A percentile compares a stretch with the other conserved stretches of the same genome.
These are phyloP conservation scores for Papiliotrema laurentii DNA, from an alignment of 1,284 basidiomycete species.

Conservation along the genomic window DNA sequence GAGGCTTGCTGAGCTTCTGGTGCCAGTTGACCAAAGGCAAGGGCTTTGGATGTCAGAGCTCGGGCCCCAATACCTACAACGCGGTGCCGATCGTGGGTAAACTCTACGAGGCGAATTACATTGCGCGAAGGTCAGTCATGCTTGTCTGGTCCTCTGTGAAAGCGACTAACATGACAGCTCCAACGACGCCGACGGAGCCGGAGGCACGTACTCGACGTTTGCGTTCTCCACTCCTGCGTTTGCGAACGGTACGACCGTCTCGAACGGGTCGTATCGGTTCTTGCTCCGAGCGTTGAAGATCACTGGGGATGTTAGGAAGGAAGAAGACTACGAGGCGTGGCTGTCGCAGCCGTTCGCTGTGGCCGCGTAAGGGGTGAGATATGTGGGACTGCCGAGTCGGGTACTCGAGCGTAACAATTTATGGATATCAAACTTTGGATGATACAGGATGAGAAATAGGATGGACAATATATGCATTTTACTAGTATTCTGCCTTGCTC, in stretches of 20 bases:
- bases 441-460: not conserved
- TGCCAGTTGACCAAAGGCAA: conserved; percentile 23
- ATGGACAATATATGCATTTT: conserved; percentile 1
- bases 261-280: conserved; percentile 59
- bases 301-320: conserved; percentile 54
- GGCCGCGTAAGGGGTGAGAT: not conserved
- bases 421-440: not conserved
- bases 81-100: conserved; percentile 50
- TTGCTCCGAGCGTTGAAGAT: conserved; percentile 60
- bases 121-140: conserved; percentile 46
- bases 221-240: conserved; percentile 50
- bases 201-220: conserved; percentile 49
- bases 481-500: no score
- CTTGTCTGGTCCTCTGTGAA: not conserved
- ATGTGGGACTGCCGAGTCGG: not conserved
- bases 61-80: conserved; percentile 36
- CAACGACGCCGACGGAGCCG: conserved; percentile 32
- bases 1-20: conserved; percentile 7
- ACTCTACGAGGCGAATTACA: conserved; percentile 46
- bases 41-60: conserved; percentile 16
- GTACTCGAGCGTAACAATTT: not conserved
- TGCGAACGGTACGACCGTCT: conserved; percentile 58
- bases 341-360: conserved; percentile 10
- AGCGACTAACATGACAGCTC: conserved; percentile 6
- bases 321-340: conserved; percentile 60